phyloP scores from a whole-genome alignment of 768 basidiomycete genomes.

The Neoboletus magnificus region DNA sequence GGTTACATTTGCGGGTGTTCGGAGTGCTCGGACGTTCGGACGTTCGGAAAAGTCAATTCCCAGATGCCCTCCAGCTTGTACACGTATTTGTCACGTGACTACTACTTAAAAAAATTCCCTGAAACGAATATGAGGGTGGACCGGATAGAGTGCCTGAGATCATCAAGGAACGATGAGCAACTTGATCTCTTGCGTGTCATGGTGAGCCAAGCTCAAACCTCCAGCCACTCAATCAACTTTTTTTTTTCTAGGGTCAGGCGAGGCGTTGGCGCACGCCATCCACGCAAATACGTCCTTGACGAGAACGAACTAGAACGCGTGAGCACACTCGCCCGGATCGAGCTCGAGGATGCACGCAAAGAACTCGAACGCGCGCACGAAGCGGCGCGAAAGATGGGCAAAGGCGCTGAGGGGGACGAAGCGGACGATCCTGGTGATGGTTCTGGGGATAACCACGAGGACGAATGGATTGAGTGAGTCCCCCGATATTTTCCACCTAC shows the following conservation, averaged over 20 bases:
- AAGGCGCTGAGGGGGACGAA: slow-evolving; percentile 61
- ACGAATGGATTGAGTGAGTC: slow-evolving; percentile 88
- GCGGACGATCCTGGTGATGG: slow-evolving; percentile 54
- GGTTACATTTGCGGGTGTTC: too few relatives aligned
- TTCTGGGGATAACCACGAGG: slow-evolving; percentile 41
- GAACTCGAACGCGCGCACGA: slow-evolving; percentile 82
- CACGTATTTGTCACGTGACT: slow-evolving; percentile 17
- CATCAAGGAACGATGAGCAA: slow-evolving; percentile 51
- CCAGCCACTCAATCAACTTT: background rate
- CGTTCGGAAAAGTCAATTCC: too few relatives aligned
- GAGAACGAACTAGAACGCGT: slow-evolving; percentile 88
- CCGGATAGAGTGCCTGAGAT: background rate
- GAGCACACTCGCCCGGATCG: slow-evolving; percentile 79
- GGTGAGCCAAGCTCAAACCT: slow-evolving; percentile 30
- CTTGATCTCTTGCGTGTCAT: slow-evolving; percentile 71
- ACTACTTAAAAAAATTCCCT: slow-evolving; percentile 3
- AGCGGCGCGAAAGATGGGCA: slow-evolving; percentile 68
- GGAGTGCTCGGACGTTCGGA: too few relatives aligned
- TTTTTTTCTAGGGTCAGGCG: slow-evolving; percentile 62
- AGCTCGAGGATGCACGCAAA: slow-evolving; percentile 84
- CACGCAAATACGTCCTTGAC: slow-evolving; percentile 86
- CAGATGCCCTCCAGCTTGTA: too few relatives aligned
- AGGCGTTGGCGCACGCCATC: slow-evolving; percentile 71
- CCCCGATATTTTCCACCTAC: slow-evolving; percentile 2
- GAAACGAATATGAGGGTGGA: background rate